These are phyloP conservation scores for Harringtonia aguacate DNA, from an alignment of 2,329 filamentous ascomycete species.

Conservation along the genomic window DNA sequence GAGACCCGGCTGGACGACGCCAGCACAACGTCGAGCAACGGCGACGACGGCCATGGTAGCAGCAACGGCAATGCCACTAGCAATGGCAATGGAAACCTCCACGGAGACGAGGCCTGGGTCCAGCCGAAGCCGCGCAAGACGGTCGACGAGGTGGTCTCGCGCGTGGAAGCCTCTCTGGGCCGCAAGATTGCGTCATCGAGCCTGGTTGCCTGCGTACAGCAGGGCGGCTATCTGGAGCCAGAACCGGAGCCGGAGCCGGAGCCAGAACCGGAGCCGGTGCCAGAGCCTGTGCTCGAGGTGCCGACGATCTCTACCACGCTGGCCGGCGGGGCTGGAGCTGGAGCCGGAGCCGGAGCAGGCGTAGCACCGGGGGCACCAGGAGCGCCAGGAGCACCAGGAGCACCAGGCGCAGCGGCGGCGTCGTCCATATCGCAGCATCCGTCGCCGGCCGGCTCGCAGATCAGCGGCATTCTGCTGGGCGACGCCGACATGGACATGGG, in stretches of 20 bases:
- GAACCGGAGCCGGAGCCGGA: slow-evolving; percentile 26
- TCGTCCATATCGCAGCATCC: slow-evolving; percentile 37
- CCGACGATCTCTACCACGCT: slow-evolving; percentile 3
- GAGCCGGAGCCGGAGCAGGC: slow-evolving; percentile 12
- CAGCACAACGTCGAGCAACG: slow-evolving; percentile 31
- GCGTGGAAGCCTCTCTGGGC: slow-evolving; percentile 62
- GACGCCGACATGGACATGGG: slow-evolving; percentile 56
- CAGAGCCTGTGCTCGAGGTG: slow-evolving; percentile 10
- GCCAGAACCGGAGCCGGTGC: slow-evolving; percentile 20
- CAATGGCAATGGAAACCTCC: too few relatives aligned
- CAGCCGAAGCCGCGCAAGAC: slow-evolving; percentile 36
- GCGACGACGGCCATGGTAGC: slow-evolving; percentile 14
- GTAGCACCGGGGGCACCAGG: background rate
- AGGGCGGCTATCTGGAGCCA: slow-evolving; percentile 63
- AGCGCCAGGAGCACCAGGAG: slow-evolving; percentile 14
- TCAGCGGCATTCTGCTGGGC: slow-evolving; percentile 43
- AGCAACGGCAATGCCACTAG: background rate
- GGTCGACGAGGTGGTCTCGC: slow-evolving; percentile 62
- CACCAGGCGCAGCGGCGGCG: slow-evolving; percentile 3
- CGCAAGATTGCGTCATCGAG: slow-evolving; percentile 55
- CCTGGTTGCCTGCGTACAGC: slow-evolving; percentile 60
- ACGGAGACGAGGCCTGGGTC: too few relatives aligned
- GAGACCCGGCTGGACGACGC: slow-evolving; percentile 44
- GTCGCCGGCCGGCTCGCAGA: slow-evolving; percentile 44
- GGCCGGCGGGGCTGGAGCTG: slow-evolving; percentile 3